Evolutionary conservation across 2,329 filamentous ascomycete genomes (phyloP), one percentile per base, ranked within the genome.

Genomic region (Sporothrix brunneoviolacea): DNA sequence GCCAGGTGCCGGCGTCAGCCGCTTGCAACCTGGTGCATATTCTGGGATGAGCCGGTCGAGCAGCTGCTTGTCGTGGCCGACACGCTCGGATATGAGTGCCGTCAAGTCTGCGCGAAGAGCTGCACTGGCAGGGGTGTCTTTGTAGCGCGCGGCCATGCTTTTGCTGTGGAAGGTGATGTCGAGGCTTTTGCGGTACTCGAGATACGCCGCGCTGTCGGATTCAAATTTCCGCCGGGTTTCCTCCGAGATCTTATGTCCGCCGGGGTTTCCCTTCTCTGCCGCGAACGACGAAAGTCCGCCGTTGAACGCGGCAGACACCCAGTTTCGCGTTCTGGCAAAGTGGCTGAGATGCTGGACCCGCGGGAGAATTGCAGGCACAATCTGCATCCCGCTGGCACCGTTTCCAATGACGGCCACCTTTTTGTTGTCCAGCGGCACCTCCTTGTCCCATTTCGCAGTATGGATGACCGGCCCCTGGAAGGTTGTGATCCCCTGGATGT

Each of bases 1-100:
- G 10, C 59, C 59, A 15, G 59, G 57, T 0, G 55, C 61, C 13
- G 56, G 62, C 7, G 58, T 63, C 51, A 57, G 55, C 45, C 57
- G 64, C 58, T 54, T 58, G 54, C 57, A 58, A 8, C 40, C 35
- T 1, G 54, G 54, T 0, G 54, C 42, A 33, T 46, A 57, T 36
- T 59, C 60, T 0, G 63, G 63, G 3, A 59, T 45, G 5, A 55
- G 38, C 4, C 22, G 18, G 1, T 33, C 37, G 8, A 56, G 36
- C 40, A 52, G 39, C 18, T 45, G 50, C 4, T 40, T 27, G n/a
- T 42, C 43, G 28, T 45, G 46, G 27, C 33, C 35, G 13, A 57
- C 45, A 0, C 55, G 39, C 19, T 22, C 22, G 2, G 22, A 13
- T 24, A 57, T 57, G 4, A 35, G 19, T 1, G 18, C 48, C 4